phyloP scores from a whole-genome alignment of 2,329 filamentous ascomycete genomes.

The Teratosphaeria zuluensis region DNA sequence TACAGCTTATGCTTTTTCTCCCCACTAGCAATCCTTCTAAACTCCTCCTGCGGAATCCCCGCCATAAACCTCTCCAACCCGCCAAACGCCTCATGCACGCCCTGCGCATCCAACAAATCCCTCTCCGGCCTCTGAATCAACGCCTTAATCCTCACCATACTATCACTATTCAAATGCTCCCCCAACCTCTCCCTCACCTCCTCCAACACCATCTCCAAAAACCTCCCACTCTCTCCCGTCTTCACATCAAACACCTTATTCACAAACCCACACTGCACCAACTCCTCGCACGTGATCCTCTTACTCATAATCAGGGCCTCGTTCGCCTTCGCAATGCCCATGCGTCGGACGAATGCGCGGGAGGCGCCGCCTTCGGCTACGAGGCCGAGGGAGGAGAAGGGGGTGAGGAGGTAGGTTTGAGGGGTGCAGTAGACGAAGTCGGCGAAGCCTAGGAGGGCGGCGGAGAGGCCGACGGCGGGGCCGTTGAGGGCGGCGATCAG shows the following conservation, averaged over 20 bases:
- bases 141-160: slow-evolving; percentile 73
- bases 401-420: slow-evolving; percentile 75
- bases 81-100: slow-evolving; percentile 74
- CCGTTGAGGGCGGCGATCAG: slow-evolving; percentile 87
- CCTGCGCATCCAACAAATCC: slow-evolving; percentile 65
- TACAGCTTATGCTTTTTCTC: slow-evolving; percentile 92
- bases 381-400: slow-evolving; percentile 81
- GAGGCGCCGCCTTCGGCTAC: slow-evolving; percentile 82
- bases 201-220: slow-evolving; percentile 59
- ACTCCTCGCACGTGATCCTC: slow-evolving; percentile 61
- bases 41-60: slow-evolving; percentile 81
- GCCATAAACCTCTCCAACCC: slow-evolving; percentile 71
- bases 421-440: slow-evolving; percentile 90
- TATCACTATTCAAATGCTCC: slow-evolving; percentile 67
- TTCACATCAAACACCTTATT: slow-evolving; percentile 66
- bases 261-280: slow-evolving; percentile 69
- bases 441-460: slow-evolving; percentile 69
- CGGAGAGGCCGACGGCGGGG: slow-evolving; percentile 78
- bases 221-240: slow-evolving; percentile 54
- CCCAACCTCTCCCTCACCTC: slow-evolving; percentile 79
- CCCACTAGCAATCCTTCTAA: slow-evolving; percentile 70
- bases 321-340: slow-evolving; percentile 75
- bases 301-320: slow-evolving; percentile 90
- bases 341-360: slow-evolving; percentile 64
- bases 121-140: slow-evolving; percentile 66